Conservation (phyloP, 1,284 basidiomycete species). For the Ceratobasidium theobromae region DNA sequence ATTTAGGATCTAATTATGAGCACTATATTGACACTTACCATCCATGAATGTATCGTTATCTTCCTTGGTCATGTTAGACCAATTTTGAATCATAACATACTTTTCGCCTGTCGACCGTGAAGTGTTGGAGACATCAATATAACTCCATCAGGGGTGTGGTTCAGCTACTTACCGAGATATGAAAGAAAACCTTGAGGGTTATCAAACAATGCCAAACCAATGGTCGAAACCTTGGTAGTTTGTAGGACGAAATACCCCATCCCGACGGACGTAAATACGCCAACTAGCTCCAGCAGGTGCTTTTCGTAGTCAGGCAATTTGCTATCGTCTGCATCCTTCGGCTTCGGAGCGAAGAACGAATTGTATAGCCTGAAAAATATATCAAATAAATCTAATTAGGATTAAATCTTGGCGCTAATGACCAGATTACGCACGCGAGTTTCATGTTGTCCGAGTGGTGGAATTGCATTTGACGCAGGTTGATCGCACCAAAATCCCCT, state of each 20-base stretch:
- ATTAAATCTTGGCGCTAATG: background rate
- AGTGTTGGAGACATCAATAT: background rate
- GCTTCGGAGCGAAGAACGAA: slow-evolving; percentile 19
- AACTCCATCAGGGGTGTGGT: background rate
- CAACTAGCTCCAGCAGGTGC: slow-evolving; percentile 13
- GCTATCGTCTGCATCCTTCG: background rate
- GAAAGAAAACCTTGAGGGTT: slow-evolving; percentile 28
- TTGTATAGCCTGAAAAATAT: slow-evolving; percentile 11
- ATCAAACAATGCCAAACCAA: slow-evolving; percentile 17
- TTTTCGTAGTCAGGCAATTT: slow-evolving; percentile 21
- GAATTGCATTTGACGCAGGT: slow-evolving; percentile 27
- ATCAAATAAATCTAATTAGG: background rate
- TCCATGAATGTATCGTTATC: slow-evolving; percentile 16
- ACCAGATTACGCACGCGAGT: slow-evolving; percentile 12
- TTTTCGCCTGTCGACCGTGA: slow-evolving; percentile 22
- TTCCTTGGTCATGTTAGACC: slow-evolving; percentile 15
- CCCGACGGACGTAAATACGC: background rate
- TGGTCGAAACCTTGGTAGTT: slow-evolving; percentile 29
- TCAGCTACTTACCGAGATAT: slow-evolving; percentile 18
- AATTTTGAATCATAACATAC: slow-evolving; percentile 31
- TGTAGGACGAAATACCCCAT: slow-evolving; percentile 23
- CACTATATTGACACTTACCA: too few relatives aligned
- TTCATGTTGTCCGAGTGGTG: slow-evolving; percentile 30
- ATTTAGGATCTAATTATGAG: background rate
- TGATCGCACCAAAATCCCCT: slow-evolving; percentile 37